phyloP scores from a whole-genome alignment of 495 filamentous ascomycete genomes.

The Penicilliopsis zonata region DNA sequence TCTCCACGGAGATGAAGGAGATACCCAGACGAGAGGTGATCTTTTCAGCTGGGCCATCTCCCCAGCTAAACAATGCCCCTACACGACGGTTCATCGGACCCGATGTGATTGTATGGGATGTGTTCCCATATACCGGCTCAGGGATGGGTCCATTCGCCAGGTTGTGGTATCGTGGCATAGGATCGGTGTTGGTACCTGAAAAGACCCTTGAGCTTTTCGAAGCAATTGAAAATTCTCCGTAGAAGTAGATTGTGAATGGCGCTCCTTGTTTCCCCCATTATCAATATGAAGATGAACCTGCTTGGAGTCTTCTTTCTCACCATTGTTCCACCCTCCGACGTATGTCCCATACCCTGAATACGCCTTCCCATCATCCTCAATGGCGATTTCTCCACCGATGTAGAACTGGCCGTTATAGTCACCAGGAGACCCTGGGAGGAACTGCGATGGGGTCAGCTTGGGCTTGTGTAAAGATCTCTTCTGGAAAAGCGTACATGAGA shows the following conservation, averaged over 20 bases:
- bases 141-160: conserved; percentile 15
- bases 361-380: conserved; percentile 28
- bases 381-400: conserved; percentile 44
- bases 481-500: conserved; percentile 37
- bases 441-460: conserved; percentile 8
- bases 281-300: not conserved
- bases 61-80: conserved; percentile 23
- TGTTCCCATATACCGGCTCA: conserved; percentile 13
- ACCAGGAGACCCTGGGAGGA: conserved; percentile 44
- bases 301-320: conserved; percentile 13
- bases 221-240: conserved; percentile 42
- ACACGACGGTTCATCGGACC: conserved; percentile 25
- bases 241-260: conserved; percentile 54
- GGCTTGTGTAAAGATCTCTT: not conserved
- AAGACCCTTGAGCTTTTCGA: conserved; percentile 36
- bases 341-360: conserved; percentile 54
- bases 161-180: conserved; percentile 18
- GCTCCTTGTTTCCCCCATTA: conserved; percentile 26
- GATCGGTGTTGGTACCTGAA: conserved; percentile 32
- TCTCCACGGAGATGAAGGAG: conserved; percentile 26
- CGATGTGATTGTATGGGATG: conserved; percentile 13
- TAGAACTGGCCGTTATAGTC: conserved; percentile 48
- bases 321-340: conserved; percentile 45
- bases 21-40: conserved; percentile 50
- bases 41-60: conserved; percentile 9